Evolutionary conservation across 805 yeast species (phyloP).

Genomic region (Cyberlindnera mississippiensis): DNA sequence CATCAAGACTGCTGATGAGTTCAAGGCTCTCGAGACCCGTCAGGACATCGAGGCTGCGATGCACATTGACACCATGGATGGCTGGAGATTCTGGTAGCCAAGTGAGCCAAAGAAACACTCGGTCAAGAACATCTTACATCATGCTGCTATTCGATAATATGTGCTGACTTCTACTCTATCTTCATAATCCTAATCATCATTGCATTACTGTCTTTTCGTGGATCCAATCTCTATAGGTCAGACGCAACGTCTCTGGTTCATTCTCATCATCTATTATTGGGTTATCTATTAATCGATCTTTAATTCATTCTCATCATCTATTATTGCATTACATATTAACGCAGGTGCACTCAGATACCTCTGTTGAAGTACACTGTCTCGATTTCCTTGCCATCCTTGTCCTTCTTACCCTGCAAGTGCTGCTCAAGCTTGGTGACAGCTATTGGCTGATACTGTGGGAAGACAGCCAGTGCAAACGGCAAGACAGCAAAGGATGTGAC

Average conservation of each 20-base stretch:
- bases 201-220: no score
- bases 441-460: slow-evolving; percentile 82
- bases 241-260: no score
- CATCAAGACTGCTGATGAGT: slow-evolving; percentile 30
- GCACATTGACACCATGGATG: slow-evolving; percentile 38
- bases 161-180: no score
- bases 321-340: no score
- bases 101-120: background rate
- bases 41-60: slow-evolving; percentile 45
- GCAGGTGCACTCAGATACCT: slow-evolving; percentile 57
- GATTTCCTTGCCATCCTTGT: slow-evolving; percentile 54
- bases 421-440: slow-evolving; percentile 58
- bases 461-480: slow-evolving; percentile 93
- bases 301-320: no score
- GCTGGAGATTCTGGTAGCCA: slow-evolving; percentile 61
- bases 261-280: no score
- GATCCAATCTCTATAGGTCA: no score
- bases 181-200: no score
- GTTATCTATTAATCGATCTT: no score
- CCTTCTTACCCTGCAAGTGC: slow-evolving; percentile 56
- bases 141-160: no score
- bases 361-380: slow-evolving; percentile 79
- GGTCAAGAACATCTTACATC: no score
- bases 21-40: slow-evolving; percentile 38
- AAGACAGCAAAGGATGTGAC: slow-evolving; percentile 81